Evolutionary conservation across 73 alveolate species (phyloP), one percentile per base, ranked within the genome.

Genomic region (Paramecium sexaurelia): DNA sequence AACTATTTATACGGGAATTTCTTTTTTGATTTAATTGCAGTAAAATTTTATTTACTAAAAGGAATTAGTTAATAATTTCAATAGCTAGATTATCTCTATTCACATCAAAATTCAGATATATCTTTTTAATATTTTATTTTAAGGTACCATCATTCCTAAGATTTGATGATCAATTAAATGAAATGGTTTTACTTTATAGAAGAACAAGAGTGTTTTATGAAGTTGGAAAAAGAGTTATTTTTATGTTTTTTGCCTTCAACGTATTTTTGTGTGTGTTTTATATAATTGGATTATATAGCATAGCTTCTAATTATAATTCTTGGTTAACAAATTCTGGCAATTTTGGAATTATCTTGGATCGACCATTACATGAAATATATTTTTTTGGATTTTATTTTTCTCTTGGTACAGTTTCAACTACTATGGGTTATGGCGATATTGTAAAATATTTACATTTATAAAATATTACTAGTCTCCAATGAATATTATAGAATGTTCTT

Each of bases 381-480:
- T 73, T 73, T 41, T 73, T 73, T 35, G 39, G 57, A 20, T 73
- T 29, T 20, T 73, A 73, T 9, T 73, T 73, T 73, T 35, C 66
- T 9, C 35, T 73, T 6, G 87, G 87, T 10, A 73, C 87, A 32
- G 57, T 73, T 6, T 35, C 87, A 8, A 73, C 87, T 33, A 73
- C 87, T n/a, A 73, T 73, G 87, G 87, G 87, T 35, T 73, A 73
- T 73, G 87, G 87, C 15, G 87, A 73, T 37, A 73, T 73, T 15
- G 83, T 66, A 66, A 26, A 0, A 66, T 66, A 20, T 66, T 66
- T n/a, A n/a, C n/a, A n/a, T n/a, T n/a, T 17, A 17, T 51, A 3
- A 20, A 51, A 51, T 41, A 5, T 27, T 7, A 29, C 24, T 66
- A 66, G 83, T 29, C 87, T 35, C 87, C 87, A 8, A 35, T 73